Evolutionary conservation across 331 rosid genomes (phyloP), one percentile per base, ranked within the genome.

Genomic region (Malus hybrid): DNA sequence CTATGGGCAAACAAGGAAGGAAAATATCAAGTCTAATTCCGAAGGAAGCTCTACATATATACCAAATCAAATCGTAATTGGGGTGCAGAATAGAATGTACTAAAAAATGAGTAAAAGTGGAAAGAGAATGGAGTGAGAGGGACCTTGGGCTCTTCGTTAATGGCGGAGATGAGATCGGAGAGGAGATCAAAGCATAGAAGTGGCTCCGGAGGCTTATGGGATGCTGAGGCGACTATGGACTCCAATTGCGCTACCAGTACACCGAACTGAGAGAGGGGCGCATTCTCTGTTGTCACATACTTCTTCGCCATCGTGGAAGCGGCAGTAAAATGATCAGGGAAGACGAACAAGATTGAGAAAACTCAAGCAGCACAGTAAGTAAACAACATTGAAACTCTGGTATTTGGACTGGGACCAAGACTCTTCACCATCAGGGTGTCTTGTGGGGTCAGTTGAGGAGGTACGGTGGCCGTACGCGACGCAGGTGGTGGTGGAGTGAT

Each of bases 171-270:
- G 91, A 94, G 99, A 90, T 94, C 97, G 78, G 99, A 94, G 62
- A 94, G 93, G 77, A 94, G 97, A 87, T 94, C 99, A 88, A 94
- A 94, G 86, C 99, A 94, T 74, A 94, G 96, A 57, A 94, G 90
- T 6, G 97, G 92, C 70, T 94, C 97, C 58, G 97, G 97, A 70
- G 96, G 84, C 80, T 90, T 85, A 84, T 94, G 92, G 24, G 86
- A 74, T 7, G 97, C 87, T 61, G 99, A 94, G 71, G 93, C 89
- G 30, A 85, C 99, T 19, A 94, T 92, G 79, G 99, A 94, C 88
- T 94, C 97, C 64, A 94, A 85, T 73, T 92, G 99, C 63, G 97
- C 99, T 13, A 90, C 99, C 83, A 94, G 80, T 20, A 94, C 99
- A 73, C 99, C 99, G 78, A 89, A 92, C 61, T 94, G 96, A 77